Evolutionary conservation across 176 grass and related monocot species (phyloP), one percentile per base, ranked within the genome.

Genomic region (Alopecurus myosuroides): DNA sequence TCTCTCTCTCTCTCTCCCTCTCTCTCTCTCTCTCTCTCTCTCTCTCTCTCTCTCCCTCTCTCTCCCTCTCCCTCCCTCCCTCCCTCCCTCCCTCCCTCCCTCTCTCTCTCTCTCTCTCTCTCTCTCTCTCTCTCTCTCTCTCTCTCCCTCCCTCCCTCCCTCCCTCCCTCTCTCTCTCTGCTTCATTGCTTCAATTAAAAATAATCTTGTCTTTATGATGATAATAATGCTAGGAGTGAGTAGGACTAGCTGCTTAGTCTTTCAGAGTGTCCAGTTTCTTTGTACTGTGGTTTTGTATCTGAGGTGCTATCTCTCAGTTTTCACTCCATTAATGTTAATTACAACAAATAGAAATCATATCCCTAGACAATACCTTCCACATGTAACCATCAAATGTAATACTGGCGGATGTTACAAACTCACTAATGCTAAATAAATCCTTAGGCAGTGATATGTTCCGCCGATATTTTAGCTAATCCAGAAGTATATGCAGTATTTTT

Each of bases 311-410:
- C 63, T 39, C 31, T 53, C 62, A 81, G 34, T 66, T 67, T 28
- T 71, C 57, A 74, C 19, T 19, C 35, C 26, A 56, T 33, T 23
- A 76, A 9, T 87, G 45, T 20, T 51, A 20, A 55, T 74, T 46
- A 64, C 34, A 53, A 50, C 35, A 48, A 25, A 74, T 78, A 73
- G 33, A 52, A 29, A 83, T 34, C 60, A 61, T 63, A 88, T 57
- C 4, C 77, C 31, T 62, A 83, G 42, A 42, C 4, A 53, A 77
- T 72, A 52, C 45, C 11, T 83, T 72, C 40, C 51, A 61, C 58
- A 51, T 51, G 36, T 64, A 45, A 65, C 71, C 57, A 35, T 66
- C 44, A 44, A 53, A 76, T 41, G 23, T 26, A 87, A 76, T 45
- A 33, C n/a, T 31, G n/a, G 48, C 13, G 8, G 34, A 53, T 81